Base-by-base conservation (phyloP, 1,284 basidiomycete species). In the Anthracocystis panici-leucophaei region DNA sequence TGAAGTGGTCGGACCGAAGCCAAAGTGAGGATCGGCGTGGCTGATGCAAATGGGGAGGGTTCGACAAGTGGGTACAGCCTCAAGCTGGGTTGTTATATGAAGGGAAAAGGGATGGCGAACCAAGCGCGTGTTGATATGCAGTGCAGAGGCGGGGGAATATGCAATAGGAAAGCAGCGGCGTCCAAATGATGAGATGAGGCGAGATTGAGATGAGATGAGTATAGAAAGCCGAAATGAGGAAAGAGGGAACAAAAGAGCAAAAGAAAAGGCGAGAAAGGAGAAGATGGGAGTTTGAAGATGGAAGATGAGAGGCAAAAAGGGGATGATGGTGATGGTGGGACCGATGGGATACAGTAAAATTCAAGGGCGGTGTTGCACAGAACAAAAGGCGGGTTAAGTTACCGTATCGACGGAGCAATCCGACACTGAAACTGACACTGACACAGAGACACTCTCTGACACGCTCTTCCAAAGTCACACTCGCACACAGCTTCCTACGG, bases 41-140 rank as follows among this genome's bases (percentile, higher is more conserved):
- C 40, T 21, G 40, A 41, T 52, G 52, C 53, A 45, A 48, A 57
- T 40, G n/a, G 27, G 27, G 27, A 27, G 57, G 29, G 16, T 27
- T 42, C 48, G 50, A n/a, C 25, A 29, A 40, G 46, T 21, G 45
- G 45, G 27, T 48, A 31, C 27, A 60, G 50, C 58, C 42, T 52
- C 57, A 59, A 40, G 50, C 23, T 60, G 54, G 45, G 33, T 11
- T 27, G 54, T 12, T 18, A 54, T 45, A 60, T 61, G 67, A 70
- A 56, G 62, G 53, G 53, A 60, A 61, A 70, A 56, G 58, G 53
- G 57, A 64, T 35, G 48, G 62, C 62, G 67, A 61, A 57, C 57
- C 62, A 23, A 54, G 62, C 67, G 67, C 62, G 58, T 46, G 40
- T 58, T 11, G 25, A 25, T 20, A 52, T 40, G 16, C 12, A 40